Evolutionary conservation across 345 rosid species (phyloP), one percentile per base, ranked within the genome.

Genomic region (Gossypium sturtianum): DNA sequence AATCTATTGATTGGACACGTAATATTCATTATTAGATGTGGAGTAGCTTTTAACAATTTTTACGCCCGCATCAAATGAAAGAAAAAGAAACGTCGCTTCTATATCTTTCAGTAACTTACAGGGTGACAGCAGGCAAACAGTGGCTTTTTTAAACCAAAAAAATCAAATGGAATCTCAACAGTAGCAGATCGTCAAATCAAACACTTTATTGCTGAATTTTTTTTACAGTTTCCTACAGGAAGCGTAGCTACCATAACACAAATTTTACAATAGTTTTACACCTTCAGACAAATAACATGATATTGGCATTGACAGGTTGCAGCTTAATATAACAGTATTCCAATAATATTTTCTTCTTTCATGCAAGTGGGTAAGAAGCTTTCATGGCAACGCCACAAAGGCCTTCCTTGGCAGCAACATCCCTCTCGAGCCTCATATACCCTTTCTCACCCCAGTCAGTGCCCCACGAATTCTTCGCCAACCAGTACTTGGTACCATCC

Each of bases 341-440:
- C 20, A 25, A 7, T 23, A 15, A 27, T 27, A 4, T 69, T 12
- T 48, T 13, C 38, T 49, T 49, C 23, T 71, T 71, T 75, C 60
- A 75, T 7, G 69, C 69, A 56, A 59, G 51, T 12, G 89, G 87
- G 74, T 82, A 82, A 51, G 81, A 80, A 20, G 84, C 57, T 52
- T 66, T 47, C 80, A 70, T 77, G 44, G 89, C 87, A 77, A 86
- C 70, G 74, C 87, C 85, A 38, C 87, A 83, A 2, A 66, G 64
- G 38, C 86, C 85, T 49, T 72, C 22, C 29, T 54, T 66, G 10
- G 34, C 63, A 3, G 2, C 17, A 10, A 63, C 66, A 53, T 53
- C 83, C 54, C 87, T 79, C 56, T 43, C 29, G 52, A 86, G 72
- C 73, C 75, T 81, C 70, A 81, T 76, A 41, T 82, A 22, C 66